Evolutionary conservation across 306 rosid species (phyloP), one percentile per base, ranked within the genome.

Genomic region (Senna tora): DNA sequence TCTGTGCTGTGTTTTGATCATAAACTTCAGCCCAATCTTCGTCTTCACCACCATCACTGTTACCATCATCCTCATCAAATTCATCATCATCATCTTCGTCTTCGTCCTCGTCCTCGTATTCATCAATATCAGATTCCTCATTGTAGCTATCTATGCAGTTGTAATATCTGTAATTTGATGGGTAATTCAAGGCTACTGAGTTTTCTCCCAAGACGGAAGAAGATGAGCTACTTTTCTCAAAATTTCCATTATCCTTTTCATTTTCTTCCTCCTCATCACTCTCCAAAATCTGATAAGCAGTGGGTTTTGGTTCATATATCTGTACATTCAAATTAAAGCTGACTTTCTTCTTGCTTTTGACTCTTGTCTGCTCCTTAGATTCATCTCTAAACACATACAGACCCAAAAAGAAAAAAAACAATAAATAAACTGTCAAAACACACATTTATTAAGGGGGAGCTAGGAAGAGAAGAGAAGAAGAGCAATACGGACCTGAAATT

Each of bases 251-350:
- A 0, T 41, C 78, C 63, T 79, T 76, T 7, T 71, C 70, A 46
- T 47, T 22, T 68, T 79, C 83, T 51, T 79, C 85, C 38, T 77
- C 92, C 64, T 86, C 85, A 15, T 82, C 78, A 9, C 65, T 76
- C 69, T 82, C 83, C 75, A 88, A 71, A 42, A 75, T 64, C 39
- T 80, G 77, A 58, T 81, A 85, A 67, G 79, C 80, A 22, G 76
- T 81, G 13, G 88, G 84, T 72, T 89, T 54, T 59, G 90, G 91
- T 81, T 94, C 99, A 72, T 80, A 89, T 32, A 86, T 81, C 82
- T 94, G 84, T 63, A 94, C 87, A 75, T 91, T 86, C 77, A 86
- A 81, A 88, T 94, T 89, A 76, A 94, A 94, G 71, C 88, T 86
- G 41, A 94, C 99, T 81, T 94, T 94, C 88, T 94, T 94, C 70